Base-by-base conservation (phyloP, 129 eudicot genomes). In the Flaveria trinervia region DNA sequence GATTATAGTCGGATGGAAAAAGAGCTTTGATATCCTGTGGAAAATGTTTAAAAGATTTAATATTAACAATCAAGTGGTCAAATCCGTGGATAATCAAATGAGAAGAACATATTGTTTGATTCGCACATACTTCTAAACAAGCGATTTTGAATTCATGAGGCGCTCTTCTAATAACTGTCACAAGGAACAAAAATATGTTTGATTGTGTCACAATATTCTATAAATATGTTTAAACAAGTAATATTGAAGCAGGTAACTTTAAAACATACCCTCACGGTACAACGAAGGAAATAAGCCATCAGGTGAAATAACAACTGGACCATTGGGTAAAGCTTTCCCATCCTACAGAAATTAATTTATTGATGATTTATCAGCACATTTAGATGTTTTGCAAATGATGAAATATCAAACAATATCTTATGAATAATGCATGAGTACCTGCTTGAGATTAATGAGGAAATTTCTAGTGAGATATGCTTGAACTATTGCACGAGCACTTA, bases 131-230 rank as follows among this genome's bases (percentile, higher is more conserved):
- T 94, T 94, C 93, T 78, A 94, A 83, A 79, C 99, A 94, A 12
- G 99, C 99, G 54, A 94, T 94, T 85, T 94, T 94, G 88, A 94
- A 94, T 72, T 94, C 99, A 36, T 94, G 99, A 81, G 99, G 99
- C 4, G 99, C 97, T 88, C 99, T 87, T 87, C 97, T 84, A 70
- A 94, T 94, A 59, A 94, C 99, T 94, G 92, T 60, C 84, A 76
- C 73, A 43, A 46, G 14, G 77, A 43, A 65, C 28, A 71, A 18
- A 17, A 3, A 66, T 2, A 3, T 1, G 10, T 51, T 49, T 65
- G 10, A 50, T 23, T 2, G 55, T n/a, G 50, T 41, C 22, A 16
- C n/a, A 60, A 20, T 25, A n/a, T n/a, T n/a, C n/a, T n/a, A n/a
- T n/a, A n/a, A n/a, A n/a, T n/a, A n/a, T n/a, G n/a, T n/a, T n/a